These are phyloP conservation scores for Aschersonia sp. DNA, from an alignment of 2,329 filamentous ascomycete genomes.

Conservation along the genomic window DNA sequence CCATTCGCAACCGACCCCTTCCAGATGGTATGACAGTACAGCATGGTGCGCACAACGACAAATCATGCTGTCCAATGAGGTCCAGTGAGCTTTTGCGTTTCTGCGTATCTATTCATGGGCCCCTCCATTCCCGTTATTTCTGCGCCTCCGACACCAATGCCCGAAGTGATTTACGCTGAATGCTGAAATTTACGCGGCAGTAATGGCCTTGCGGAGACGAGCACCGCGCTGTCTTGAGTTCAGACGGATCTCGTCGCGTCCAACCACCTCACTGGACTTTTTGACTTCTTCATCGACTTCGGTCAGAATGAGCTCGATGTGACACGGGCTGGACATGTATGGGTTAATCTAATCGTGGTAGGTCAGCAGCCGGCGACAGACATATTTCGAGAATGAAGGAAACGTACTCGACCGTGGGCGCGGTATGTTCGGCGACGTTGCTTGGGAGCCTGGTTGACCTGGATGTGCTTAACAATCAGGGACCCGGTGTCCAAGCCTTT, in stretches of 20 bases:
- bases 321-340: conserved; percentile 99
- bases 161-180: conserved; percentile 9
- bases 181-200: conserved; percentile 35
- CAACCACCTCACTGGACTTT: conserved; percentile 77
- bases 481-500: conserved; percentile 96
- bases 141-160: conserved; percentile 3
- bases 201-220: conserved; percentile 49
- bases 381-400: neutral
- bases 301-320: conserved; percentile 99
- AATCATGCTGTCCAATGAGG: too few species aligned
- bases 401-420: conserved; percentile 97
- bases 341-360: conserved; percentile 71
- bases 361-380: neutral
- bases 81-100: too few species aligned
- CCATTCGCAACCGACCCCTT: too few species aligned
- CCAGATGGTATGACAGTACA: too few species aligned
- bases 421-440: conserved; percentile 98
- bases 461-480: conserved; percentile 99
- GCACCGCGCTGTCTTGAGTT: conserved; percentile 84
- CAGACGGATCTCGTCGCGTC: conserved; percentile 54
- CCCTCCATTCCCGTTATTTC: neutral
- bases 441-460: conserved; percentile 99
- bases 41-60: too few species aligned
- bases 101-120: neutral
- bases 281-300: conserved; percentile 92